Evolutionary conservation across 352 stramenopile genomes (phyloP), one percentile per base, ranked within the genome.

Genomic region (Phytophthora agathidicida): DNA sequence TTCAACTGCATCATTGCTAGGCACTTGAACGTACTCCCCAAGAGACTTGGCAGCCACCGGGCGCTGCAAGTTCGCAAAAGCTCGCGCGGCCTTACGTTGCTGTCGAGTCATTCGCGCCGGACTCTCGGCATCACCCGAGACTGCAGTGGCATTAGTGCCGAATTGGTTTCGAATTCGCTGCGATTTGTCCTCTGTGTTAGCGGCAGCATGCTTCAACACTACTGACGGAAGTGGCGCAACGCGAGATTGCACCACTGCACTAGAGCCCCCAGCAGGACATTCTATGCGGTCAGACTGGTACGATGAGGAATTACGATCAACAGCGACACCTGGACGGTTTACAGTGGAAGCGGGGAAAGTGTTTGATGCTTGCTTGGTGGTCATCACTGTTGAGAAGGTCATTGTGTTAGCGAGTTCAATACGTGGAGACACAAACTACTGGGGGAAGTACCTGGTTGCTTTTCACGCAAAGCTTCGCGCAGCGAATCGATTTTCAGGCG

Each of bases 401-500:
- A 8, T 26, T 39, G 16, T n/a, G 30, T 56, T 14, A 61, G 35
- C 27, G 5, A 26, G 51, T 9, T 44, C 37, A 26, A 33, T 22
- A 30, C 10, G 11, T 26, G 5, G 5, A 32, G 26, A 41, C 30
- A 13, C 3, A 17, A 24, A n/a, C 23, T 2, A 45, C 31, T 17
- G 19, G 2, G n/a, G 13, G 14, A 41, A 10, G 10, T 35, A 74
- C 66, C 59, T 58, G 48, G 22, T 17, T 65, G 38, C 20, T 73
- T 77, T 14, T 65, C 43, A 5, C 48, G 57, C 24, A 78, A 32
- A 31, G 37, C 39, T 24, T 69, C 58, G 7, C 50, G 65, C 1
- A 76, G 56, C 8, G 52, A 60, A 35, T 75, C 68, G 23, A 76
- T 68, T 26, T 72, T 77, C 16, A 70, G 28, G 13, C 59, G 56